phyloP scores from a whole-genome alignment of 192 early-diverging fungal genomes.

The Podila clonocystis region DNA sequence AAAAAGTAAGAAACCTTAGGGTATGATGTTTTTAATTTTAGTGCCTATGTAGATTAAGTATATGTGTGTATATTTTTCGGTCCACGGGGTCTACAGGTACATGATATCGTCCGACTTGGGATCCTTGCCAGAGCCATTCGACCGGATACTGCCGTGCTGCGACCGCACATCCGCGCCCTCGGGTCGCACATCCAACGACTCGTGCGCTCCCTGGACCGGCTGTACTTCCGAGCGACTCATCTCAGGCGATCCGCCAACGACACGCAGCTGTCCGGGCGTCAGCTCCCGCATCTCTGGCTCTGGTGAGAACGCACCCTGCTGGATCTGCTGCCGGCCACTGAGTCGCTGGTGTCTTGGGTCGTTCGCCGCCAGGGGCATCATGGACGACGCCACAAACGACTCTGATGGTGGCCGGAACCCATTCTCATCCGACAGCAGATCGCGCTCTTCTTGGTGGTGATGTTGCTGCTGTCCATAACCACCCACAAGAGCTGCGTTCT shows the following conservation, averaged over 20 bases:
- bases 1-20: too few species aligned
- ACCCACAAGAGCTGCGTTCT: constrained; percentile 39
- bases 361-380: constrained; percentile 13
- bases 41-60: too few species aligned
- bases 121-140: background rate
- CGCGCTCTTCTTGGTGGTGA: constrained; percentile 15
- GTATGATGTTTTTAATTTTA: too few species aligned
- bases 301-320: background rate
- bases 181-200: too few species aligned
- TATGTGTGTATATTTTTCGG: background rate
- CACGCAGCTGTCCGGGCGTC: background rate
- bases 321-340: background rate
- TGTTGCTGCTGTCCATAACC: constrained; percentile 5
- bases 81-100: background rate
- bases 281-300: background rate
- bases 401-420: constrained; percentile 5
- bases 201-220: too few species aligned
- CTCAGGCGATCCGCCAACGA: background rate
- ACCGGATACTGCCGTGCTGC: background rate
- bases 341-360: background rate
- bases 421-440: constrained; percentile 7
- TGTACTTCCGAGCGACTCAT: background rate
- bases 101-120: background rate
- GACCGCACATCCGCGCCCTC: background rate
- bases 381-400: constrained; percentile 40